Percentiles rank a stretch among this genome's conserved stretches.
Conservation (phyloP, 2,329 filamentous ascomycete species). For the Sclerotinia borealis region DNA sequence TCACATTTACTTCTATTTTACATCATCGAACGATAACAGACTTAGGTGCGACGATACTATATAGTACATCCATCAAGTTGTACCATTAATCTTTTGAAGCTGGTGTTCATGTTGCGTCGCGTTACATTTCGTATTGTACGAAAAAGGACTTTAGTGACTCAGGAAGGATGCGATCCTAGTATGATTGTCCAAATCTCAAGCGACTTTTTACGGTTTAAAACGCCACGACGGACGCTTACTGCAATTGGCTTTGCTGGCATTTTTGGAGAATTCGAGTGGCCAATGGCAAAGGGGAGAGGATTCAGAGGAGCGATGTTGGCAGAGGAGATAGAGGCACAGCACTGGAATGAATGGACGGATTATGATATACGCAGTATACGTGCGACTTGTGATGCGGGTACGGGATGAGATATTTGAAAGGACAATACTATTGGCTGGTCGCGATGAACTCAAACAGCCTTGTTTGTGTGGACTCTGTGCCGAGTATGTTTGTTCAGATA, state of each 20-base stretch:
- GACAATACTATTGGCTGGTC: background rate
- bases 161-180: background rate
- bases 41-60: background rate
- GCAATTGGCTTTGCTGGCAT: background rate
- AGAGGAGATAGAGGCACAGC: background rate
- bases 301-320: background rate
- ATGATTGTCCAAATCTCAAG: background rate
- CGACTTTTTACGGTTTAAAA: background rate
- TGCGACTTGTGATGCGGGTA: background rate
- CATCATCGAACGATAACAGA: background rate
- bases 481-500: background rate
- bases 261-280: background rate
- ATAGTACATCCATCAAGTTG: too few species aligned
- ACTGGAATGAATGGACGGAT: background rate
- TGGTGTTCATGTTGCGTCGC: background rate
- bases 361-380: background rate
- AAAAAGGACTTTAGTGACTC: background rate
- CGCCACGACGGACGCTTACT: constrained; percentile 3
- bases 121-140: background rate
- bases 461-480: background rate
- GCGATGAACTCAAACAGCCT: background rate
- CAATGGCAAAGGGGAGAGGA: background rate
- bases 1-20: background rate
- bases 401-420: background rate
- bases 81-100: background rate